Conservation (phyloP, 371 early-diverging fungal genomes). For the Saksenaea vasiformis region DNA sequence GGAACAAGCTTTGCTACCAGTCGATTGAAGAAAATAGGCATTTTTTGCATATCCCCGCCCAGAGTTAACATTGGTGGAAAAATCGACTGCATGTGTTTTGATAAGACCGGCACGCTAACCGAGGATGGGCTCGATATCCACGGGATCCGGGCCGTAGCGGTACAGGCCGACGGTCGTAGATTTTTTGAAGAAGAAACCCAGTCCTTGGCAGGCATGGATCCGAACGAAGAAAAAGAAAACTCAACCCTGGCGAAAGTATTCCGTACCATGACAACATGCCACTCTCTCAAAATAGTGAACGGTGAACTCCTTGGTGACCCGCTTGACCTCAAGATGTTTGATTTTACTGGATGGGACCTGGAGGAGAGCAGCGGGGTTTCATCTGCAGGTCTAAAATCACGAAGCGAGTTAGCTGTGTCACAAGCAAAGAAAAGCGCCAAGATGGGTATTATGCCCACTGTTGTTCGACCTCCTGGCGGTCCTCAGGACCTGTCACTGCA, state of each 20-base stretch:
- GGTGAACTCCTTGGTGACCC: slow-evolving; percentile 97
- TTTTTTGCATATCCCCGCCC: slow-evolving; percentile 94
- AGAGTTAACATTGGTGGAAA: slow-evolving; percentile 97
- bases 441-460: slow-evolving; percentile 74
- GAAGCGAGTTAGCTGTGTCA: slow-evolving; percentile 34
- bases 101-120: slow-evolving; percentile 99
- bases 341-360: slow-evolving; percentile 90
- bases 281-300: slow-evolving; percentile 91
- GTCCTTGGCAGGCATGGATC: slow-evolving; percentile 24
- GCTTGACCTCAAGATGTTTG: slow-evolving; percentile 98
- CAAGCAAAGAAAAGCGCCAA: slow-evolving; percentile 42
- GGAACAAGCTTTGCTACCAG: slow-evolving; percentile 95
- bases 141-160: slow-evolving; percentile 69
- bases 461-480: slow-evolving; percentile 85
- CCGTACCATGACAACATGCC: slow-evolving; percentile 94
- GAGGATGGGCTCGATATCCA: slow-evolving; percentile 98
- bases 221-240: slow-evolving; percentile 17
- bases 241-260: slow-evolving; percentile 44
- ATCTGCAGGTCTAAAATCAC: slow-evolving; percentile 40
- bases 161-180: slow-evolving; percentile 20
- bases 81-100: slow-evolving; percentile 97
- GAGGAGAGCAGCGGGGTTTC: slow-evolving; percentile 76
- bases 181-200: slow-evolving; percentile 45
- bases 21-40: slow-evolving; percentile 80
- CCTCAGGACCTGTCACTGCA: slow-evolving; percentile 38